phyloP scores from a whole-genome alignment of 352 stramenopile genomes.

The Globisporangium polare region DNA sequence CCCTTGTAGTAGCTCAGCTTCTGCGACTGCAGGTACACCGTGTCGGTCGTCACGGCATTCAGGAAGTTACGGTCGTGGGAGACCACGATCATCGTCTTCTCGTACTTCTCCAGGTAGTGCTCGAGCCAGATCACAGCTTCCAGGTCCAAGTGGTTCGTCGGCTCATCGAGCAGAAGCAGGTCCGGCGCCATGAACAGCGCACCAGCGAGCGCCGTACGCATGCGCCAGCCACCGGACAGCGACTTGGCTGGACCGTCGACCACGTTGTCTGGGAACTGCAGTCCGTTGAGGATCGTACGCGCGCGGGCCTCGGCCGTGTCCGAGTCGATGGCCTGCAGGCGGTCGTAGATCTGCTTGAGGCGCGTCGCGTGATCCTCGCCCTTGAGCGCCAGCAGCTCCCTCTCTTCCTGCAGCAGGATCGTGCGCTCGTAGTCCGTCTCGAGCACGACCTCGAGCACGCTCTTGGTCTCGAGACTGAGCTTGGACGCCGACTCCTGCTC shows the following conservation, averaged over 20 bases:
- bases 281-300: slow-evolving; percentile 88
- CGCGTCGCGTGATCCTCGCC: slow-evolving; percentile 45
- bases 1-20: slow-evolving; percentile 94
- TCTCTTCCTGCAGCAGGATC: slow-evolving; percentile 91
- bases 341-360: slow-evolving; percentile 82
- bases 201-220: slow-evolving; percentile 93
- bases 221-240: slow-evolving; percentile 93
- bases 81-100: slow-evolving; percentile 94
- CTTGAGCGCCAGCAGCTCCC: slow-evolving; percentile 66
- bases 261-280: slow-evolving; percentile 93
- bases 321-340: slow-evolving; percentile 87
- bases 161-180: slow-evolving; percentile 93
- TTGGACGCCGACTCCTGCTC: slow-evolving; percentile 92
- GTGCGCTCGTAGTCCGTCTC: slow-evolving; percentile 93
- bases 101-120: slow-evolving; percentile 88
- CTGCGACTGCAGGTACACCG: slow-evolving; percentile 90
- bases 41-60: slow-evolving; percentile 96
- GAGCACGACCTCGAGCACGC: slow-evolving; percentile 94
- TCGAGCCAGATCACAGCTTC: slow-evolving; percentile 92
- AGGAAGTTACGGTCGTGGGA: slow-evolving; percentile 96
- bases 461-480: slow-evolving; percentile 71
- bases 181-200: slow-evolving; percentile 95
- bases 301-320: slow-evolving; percentile 89
- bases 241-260: slow-evolving; percentile 89
- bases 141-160: slow-evolving; percentile 91